A percentile compares a stretch with the other conserved stretches of the same genome.
phyloP scores from a whole-genome alignment of 352 stramenopile genomes.

The Halophytophthora batemanensis region DNA sequence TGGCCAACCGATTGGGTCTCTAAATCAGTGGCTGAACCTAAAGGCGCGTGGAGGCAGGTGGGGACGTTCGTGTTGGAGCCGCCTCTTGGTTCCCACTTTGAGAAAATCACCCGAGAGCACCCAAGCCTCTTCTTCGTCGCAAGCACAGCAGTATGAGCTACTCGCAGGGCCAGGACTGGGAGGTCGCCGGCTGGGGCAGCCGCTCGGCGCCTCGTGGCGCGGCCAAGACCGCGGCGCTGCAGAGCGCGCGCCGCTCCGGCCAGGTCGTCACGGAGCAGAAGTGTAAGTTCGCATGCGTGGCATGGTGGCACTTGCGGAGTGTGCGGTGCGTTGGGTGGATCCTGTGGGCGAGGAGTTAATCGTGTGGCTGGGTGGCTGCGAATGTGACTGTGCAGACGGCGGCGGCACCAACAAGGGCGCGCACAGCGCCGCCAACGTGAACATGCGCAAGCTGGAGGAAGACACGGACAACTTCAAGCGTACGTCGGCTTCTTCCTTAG shows the following conservation, averaged over 20 bases:
- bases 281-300: too few relatives aligned
- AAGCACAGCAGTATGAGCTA: conserved; percentile 54
- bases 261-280: conserved; percentile 75
- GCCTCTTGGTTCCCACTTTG: too few relatives aligned
- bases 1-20: too few relatives aligned
- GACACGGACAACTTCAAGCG: conserved; percentile 89
- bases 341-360: not conserved
- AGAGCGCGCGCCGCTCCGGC: conserved; percentile 65
- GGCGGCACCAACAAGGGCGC: conserved; percentile 85
- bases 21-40: too few relatives aligned
- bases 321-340: not conserved
- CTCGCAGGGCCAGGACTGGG: conserved; percentile 79
- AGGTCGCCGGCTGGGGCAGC: conserved; percentile 67
- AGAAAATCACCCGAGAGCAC: conserved; percentile 11
- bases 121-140: too few relatives aligned
- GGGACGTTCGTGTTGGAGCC: too few relatives aligned
- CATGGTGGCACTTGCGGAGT: not conserved
- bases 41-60: too few relatives aligned
- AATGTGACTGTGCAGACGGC: conserved; percentile 32
- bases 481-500: too few relatives aligned
- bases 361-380: conserved; percentile 5
- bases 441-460: conserved; percentile 91
- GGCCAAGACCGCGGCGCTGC: conserved; percentile 65
- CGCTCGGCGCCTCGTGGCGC: conserved; percentile 53
- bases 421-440: conserved; percentile 67